Evolutionary conservation across 225 moss, liverwort and hornwort genomes (phyloP), one percentile per base, ranked within the genome.

Genomic region (Asterella californica): DNA sequence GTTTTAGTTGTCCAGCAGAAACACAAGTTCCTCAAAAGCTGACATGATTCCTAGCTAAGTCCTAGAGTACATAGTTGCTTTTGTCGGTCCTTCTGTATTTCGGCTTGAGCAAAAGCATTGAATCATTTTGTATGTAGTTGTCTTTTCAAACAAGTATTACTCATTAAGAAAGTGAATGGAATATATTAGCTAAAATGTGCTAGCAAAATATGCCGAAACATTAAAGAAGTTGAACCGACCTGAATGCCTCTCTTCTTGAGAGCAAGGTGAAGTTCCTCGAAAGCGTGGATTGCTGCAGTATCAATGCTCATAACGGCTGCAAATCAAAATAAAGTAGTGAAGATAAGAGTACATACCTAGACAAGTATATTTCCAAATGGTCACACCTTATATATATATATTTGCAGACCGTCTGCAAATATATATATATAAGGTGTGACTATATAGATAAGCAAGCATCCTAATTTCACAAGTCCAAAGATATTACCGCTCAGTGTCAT

Each of bases 251-350:
- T 87, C 67, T 84, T 90, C 59, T 10, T 84, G 34, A 90, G 12
- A 1, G 88, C 70, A 10, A 0, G 30, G 9, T 89, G 70, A 1
- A 93, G 89, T 32, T 91, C 89, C 64, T 91, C 88, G 24, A 92
- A 79, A 1, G 86, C 85, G 78, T 85, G 92, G 66, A 91, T 81
- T 14, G 87, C 85, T 45, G 85, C 89, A 0, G 87, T 90, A 80
- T 95, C 93, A n/a, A 95, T 90, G 66, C 82, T 89, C 73, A 86
- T 84, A 0, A 90, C 89, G 78, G 88, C 91, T 94, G 82, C 27
- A 30, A 7, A 75, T 54, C 46, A 0, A 71, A 71, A 22, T 1
- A 24, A 57, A 71, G n/a, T 6, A 37, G 29, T 49, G 47, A 73
- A n/a, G 50, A 22, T 22, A 24, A 18, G 36, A 21, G 1, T 21